Evolutionary conservation across 2,329 filamentous ascomycete genomes (phyloP).

Genomic region (Fusarium musae): DNA sequence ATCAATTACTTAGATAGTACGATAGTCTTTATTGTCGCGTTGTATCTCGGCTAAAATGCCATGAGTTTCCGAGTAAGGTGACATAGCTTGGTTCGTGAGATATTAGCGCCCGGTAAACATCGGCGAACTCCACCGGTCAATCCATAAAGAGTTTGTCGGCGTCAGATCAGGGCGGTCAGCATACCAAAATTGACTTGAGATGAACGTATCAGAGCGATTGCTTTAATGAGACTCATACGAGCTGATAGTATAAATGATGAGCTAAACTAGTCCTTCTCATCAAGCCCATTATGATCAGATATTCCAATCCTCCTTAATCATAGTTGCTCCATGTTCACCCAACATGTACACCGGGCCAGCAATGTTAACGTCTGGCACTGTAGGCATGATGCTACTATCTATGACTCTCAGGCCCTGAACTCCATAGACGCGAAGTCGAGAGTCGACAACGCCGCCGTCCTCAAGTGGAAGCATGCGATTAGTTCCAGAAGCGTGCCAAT

Average conservation of each 20-base stretch:
- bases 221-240: no score
- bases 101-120: background rate
- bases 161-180: background rate
- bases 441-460: conserved; percentile 37
- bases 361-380: conserved; percentile 67
- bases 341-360: conserved; percentile 71
- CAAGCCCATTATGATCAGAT: background rate
- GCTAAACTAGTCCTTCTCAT: background rate
- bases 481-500: conserved; percentile 18
- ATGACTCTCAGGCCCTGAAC: conserved; percentile 25
- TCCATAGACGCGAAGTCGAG: conserved; percentile 25
- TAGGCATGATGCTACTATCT: conserved; percentile 54
- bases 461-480: conserved; percentile 13
- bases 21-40: background rate
- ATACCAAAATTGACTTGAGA: background rate
- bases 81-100: background rate
- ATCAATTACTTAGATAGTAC: background rate
- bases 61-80: background rate
- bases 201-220: accelerated
- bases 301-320: conserved; percentile 12
- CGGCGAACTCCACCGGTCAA: background rate
- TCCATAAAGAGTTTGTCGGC: accelerated
- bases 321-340: conserved; percentile 59
- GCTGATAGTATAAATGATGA: no score
- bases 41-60: background rate